These are phyloP conservation scores for Panaeolus papilionaceus DNA, from an alignment of 768 basidiomycete species.

Conservation along the genomic window DNA sequence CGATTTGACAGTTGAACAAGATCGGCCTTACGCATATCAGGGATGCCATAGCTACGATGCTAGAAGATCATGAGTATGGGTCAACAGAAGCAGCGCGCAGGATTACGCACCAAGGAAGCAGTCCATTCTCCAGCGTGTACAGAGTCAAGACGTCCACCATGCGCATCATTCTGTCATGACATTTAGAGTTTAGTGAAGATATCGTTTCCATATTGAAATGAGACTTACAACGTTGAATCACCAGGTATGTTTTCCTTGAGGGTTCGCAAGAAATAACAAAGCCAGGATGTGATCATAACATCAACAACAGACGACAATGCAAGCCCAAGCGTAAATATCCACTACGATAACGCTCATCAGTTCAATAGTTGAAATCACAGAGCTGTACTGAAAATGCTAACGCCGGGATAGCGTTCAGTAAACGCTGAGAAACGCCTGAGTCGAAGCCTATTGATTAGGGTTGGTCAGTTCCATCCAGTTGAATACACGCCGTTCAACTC, in stretches of 20 bases:
- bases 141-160: background rate
- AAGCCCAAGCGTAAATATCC: conserved; percentile 5
- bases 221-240: background rate
- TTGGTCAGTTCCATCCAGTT: background rate
- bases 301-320: background rate
- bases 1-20: background rate
- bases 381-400: background rate
- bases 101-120: background rate
- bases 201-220: too few species aligned
- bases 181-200: too few species aligned
- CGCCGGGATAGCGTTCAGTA: conserved; percentile 3
- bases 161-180: background rate
- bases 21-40: background rate
- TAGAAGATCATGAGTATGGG: background rate
- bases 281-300: conserved; percentile 1
- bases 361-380: too few species aligned
- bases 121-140: background rate
- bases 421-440: background rate
- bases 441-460: background rate
- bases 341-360: background rate
- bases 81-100: background rate
- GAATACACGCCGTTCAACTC: background rate
- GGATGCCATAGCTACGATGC: background rate
- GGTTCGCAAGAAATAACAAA: background rate
- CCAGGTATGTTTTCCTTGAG: background rate